phyloP scores from a whole-genome alignment of 352 stramenopile species.

The Phytophthora kernoviae region DNA sequence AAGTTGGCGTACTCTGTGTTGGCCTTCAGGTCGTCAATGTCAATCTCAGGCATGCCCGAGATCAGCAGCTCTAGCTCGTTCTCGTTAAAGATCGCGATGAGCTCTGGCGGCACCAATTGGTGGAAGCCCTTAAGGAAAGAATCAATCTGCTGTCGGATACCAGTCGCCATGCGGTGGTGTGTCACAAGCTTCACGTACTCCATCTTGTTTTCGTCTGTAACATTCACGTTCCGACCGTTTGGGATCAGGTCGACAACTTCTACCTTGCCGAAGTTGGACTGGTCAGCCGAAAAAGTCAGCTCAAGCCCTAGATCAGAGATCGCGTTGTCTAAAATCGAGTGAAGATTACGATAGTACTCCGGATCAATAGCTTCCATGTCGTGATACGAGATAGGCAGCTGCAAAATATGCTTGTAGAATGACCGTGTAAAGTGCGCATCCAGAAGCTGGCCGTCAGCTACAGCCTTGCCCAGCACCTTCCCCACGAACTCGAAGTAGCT shows the following conservation, averaged over 20 bases:
- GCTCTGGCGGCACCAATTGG: slow-evolving; percentile 87
- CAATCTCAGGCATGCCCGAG: slow-evolving; percentile 93
- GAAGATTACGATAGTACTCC: slow-evolving; percentile 94
- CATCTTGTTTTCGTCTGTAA: slow-evolving; percentile 95
- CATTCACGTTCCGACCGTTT: slow-evolving; percentile 81
- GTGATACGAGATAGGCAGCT: slow-evolving; percentile 95
- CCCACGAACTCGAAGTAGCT: slow-evolving; percentile 99
- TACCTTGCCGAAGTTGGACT: slow-evolving; percentile 90
- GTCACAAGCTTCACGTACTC: slow-evolving; percentile 95
- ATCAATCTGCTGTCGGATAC: slow-evolving; percentile 95
- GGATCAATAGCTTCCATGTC: slow-evolving; percentile 99
- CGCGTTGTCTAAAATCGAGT: slow-evolving; percentile 89
- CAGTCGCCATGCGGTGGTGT: slow-evolving; percentile 99
- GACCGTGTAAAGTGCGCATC: slow-evolving; percentile 99
- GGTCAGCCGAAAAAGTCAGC: slow-evolving; percentile 93
- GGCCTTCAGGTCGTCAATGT: slow-evolving; percentile 93
- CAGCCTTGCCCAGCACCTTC: slow-evolving; percentile 99
- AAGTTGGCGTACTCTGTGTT: slow-evolving; percentile 95
- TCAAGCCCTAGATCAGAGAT: slow-evolving; percentile 89
- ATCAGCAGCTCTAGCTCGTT: slow-evolving; percentile 94
- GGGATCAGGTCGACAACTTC: slow-evolving; percentile 91
- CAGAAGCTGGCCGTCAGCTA: slow-evolving; percentile 98
- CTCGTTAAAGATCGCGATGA: slow-evolving; percentile 95
- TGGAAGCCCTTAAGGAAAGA: slow-evolving; percentile 92
- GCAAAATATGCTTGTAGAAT: slow-evolving; percentile 99